Evolutionary conservation across 2,329 filamentous ascomycete species (phyloP).

Genomic region (Aspergillus costaricaensis): DNA sequence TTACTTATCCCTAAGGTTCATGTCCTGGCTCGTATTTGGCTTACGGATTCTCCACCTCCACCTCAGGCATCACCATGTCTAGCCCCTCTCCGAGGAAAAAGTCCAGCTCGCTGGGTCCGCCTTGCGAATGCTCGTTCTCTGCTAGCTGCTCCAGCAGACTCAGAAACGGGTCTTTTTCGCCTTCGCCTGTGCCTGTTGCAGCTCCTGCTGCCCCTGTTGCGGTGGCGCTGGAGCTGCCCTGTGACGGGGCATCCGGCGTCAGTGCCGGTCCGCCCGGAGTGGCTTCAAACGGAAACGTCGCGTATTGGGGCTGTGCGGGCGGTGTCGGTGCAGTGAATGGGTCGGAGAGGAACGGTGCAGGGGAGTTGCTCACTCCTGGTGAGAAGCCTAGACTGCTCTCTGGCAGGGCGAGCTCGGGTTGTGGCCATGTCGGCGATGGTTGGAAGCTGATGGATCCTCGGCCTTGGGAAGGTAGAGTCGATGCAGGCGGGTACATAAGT

Average conservation of each 20-base stretch:
- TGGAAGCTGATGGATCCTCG: constrained; percentile 25
- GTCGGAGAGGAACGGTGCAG: constrained; percentile 38
- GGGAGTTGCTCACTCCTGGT: constrained; percentile 35
- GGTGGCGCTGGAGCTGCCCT: constrained; percentile 25
- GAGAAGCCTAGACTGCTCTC: constrained; percentile 39
- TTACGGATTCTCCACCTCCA: neutral
- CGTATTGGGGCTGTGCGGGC: constrained; percentile 37
- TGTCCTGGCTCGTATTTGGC: neutral
- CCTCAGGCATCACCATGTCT: constrained; percentile 7
- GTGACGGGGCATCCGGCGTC: constrained; percentile 48
- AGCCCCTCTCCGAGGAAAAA: constrained; percentile 63
- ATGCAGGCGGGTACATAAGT: constrained; percentile 19
- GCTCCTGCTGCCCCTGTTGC: constrained; percentile 33
- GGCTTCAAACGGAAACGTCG: constrained; percentile 42
- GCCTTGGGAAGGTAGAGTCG: constrained; percentile 16
- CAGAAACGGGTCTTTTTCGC: constrained; percentile 80
- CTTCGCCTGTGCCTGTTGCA: constrained; percentile 43
- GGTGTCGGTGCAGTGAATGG: constrained; percentile 31
- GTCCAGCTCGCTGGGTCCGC: constrained; percentile 72
- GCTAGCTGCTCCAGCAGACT: constrained; percentile 78
- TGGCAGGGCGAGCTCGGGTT: constrained; percentile 12
- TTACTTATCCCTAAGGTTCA: neutral
- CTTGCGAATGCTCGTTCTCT: constrained; percentile 70
- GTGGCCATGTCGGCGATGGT: constrained; percentile 25
- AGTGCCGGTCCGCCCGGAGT: constrained; percentile 23